Base-by-base conservation (phyloP, 768 basidiomycete genomes). In the Tremella yokohamensis region DNA sequence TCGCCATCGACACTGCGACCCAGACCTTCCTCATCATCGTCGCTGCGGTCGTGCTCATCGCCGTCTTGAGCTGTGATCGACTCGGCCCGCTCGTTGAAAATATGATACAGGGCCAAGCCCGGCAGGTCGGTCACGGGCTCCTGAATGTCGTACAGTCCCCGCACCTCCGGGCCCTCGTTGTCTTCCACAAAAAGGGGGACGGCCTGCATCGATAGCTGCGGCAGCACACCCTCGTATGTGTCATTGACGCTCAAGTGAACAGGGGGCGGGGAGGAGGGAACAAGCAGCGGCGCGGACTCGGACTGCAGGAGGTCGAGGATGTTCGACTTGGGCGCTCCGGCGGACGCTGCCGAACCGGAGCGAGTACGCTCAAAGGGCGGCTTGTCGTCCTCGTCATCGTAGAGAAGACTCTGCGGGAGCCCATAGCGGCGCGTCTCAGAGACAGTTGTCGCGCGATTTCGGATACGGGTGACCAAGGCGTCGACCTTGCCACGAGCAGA, bases 11-110 rank as follows among this genome's bases (percentile, higher is more conserved):
- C 29, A 11, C 29, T 6, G 11, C 29, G 29, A 34, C 11, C 29
- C 13, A 24, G 4, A 18, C 37, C 20, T n/a, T 50, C 55, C 9
- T 34, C 24, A 38, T 54, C 22, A 11, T 55, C 47, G 29, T 58
- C 52, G 26, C 8, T 9, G 22, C 38, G 40, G 13, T 57, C 42
- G 20, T 60, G 50, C 20, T 56, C 49, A 13, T 37, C 49, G 34
- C 16, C 22, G 47, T 50, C 12, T 38, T 40, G 12, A 40, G 11
- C 39, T 40, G n/a, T 4, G 22, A 18, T 15, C 42, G 4, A 4
- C 42, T n/a, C 49, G 19, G 18, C 7, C 16, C 20, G 19, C 9
- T 9, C 18, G 8, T 8, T 8, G 22, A 45, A 18, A 15, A 45
- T 22, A 18, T 8, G 18, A 8, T 16, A 16, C 8, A 19, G 25